Base-by-base conservation (phyloP, 371 early-diverging fungal species). In the Mucor piriformis region DNA sequence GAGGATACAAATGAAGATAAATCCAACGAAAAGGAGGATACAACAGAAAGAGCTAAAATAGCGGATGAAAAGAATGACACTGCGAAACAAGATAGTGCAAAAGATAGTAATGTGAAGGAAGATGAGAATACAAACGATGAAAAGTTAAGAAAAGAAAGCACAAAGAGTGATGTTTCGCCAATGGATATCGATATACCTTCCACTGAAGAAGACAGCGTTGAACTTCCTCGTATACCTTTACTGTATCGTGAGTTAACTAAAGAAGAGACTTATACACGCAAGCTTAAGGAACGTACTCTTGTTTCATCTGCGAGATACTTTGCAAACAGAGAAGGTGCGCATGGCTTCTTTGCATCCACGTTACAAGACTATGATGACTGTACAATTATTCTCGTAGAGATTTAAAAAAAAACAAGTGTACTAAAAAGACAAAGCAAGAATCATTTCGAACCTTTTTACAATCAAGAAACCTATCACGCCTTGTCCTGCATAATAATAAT, bases 311-410 rank as follows among this genome's bases (percentile, higher is more conserved):
- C 76, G 33, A 64, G 77, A 47, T 77, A 76, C 57, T 77, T 81
- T 59, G 74, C 76, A 13, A 75, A 81, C 50, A 62, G 81, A 60
- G 81, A 81, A 61, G 64, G 76, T 18, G 73, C 74, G 2, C 72
- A 76, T 54, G 74, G 76, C 6, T 74, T 81, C 35, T 81, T 81
- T 52, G 65, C 78, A n/a, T 76, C 77, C 0, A 77, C 73, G 2
- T 57, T 81, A 51, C 81, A 81, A 53, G 81, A 77, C 55, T 81
- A 81, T 59, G 81, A 81, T 57, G 81, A 81, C 61, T 81, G 81
- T 60, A 81, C 81, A 12, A 72, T 81, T 53, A 61, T 81, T 37
- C 71, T 81, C 20, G 69, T 77, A 37, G 79, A 79, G 54, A 76
- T 79, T 37, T 79, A 65, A 58, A 25, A 42, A 46, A 46, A 13